Conservation (phyloP, 1,284 basidiomycete genomes). For the Puccinia triticina region DNA sequence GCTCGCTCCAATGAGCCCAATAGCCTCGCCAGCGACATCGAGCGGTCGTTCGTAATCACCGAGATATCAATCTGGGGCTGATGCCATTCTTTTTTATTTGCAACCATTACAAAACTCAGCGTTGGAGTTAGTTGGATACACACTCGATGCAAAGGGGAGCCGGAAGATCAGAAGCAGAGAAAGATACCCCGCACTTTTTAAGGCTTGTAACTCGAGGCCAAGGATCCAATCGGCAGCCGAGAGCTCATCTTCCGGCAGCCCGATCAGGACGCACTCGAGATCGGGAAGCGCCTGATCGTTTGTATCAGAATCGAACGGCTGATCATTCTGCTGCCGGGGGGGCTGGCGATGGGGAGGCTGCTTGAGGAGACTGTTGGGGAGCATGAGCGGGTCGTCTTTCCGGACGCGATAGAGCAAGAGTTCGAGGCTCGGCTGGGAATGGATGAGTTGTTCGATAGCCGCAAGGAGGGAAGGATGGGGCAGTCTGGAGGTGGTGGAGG, state of each 20-base stretch:
- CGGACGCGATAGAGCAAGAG: not conserved
- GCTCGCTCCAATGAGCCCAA: slow-evolving; percentile 68
- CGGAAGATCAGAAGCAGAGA: not conserved
- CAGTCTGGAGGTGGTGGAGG: not conserved
- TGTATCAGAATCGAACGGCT: not conserved
- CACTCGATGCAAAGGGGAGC: no score
- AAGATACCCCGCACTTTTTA: slow-evolving; percentile 28
- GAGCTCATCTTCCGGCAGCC: slow-evolving; percentile 21
- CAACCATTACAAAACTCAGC: not conserved
- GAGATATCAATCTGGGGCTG: slow-evolving; percentile 69
- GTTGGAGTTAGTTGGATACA: no score
- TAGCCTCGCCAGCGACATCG: slow-evolving; percentile 71
- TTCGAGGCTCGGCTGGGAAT: slow-evolving; percentile 1
- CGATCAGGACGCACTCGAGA: slow-evolving; percentile 11
- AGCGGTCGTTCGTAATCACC: slow-evolving; percentile 75
- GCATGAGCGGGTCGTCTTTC: not conserved
- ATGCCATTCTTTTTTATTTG: slow-evolving; percentile 69
- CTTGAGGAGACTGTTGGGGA: not conserved
- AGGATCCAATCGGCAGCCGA: slow-evolving; percentile 42
- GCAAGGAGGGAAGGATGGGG: not conserved
- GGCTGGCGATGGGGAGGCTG: no score
- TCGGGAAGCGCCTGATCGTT: not conserved
- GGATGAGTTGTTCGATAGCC: not conserved
- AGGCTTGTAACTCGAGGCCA: slow-evolving; percentile 34
- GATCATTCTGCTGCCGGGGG: not conserved